Evolutionary conservation across 2,329 filamentous ascomycete genomes (phyloP).

Genomic region (Uncinocarpus reesii): DNA sequence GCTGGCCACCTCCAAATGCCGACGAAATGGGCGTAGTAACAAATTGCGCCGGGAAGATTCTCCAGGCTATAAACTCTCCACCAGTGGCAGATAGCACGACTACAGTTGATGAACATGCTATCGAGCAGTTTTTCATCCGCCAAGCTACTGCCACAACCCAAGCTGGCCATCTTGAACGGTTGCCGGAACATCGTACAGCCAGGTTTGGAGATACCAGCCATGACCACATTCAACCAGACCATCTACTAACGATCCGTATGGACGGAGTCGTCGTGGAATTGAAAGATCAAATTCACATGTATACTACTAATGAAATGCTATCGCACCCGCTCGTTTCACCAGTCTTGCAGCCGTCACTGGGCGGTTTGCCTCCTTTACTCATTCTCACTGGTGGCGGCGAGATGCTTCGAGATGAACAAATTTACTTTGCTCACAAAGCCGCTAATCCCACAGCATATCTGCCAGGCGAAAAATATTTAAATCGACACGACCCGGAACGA

Average conservation of each 20-base stretch:
- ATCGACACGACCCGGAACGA: slow-evolving; percentile 50
- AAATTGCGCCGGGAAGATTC: slow-evolving; percentile 38
- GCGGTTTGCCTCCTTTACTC: slow-evolving; percentile 76
- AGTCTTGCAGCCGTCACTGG: slow-evolving; percentile 74
- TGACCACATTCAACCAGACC: slow-evolving; percentile 10
- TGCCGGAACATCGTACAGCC: slow-evolving; percentile 8
- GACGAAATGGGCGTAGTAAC: slow-evolving; percentile 53
- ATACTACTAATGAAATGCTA: slow-evolving; percentile 72
- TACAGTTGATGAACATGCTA: slow-evolving; percentile 7
- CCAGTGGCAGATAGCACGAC: slow-evolving; percentile 10
- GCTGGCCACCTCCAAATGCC: slow-evolving; percentile 86
- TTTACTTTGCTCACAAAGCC: slow-evolving; percentile 89
- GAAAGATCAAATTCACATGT: slow-evolving; percentile 87
- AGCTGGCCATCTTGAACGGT: slow-evolving; percentile 20
- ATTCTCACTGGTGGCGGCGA: slow-evolving; percentile 84
- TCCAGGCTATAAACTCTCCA: slow-evolving; percentile 12
- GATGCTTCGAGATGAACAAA: slow-evolving; percentile 82
- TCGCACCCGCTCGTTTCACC: slow-evolving; percentile 85
- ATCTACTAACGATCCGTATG: slow-evolving; percentile 55
- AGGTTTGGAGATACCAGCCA: slow-evolving; percentile 19
- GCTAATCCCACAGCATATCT: slow-evolving; percentile 71
- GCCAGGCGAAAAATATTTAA: slow-evolving; percentile 53
- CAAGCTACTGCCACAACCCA: slow-evolving; percentile 27
- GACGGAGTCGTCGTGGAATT: slow-evolving; percentile 62
- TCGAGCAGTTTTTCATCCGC: slow-evolving; percentile 13